Evolutionary conservation across 106 monocot genomes (phyloP), one percentile per base, ranked within the genome.

Genomic region (Narthecium ossifragum): DNA sequence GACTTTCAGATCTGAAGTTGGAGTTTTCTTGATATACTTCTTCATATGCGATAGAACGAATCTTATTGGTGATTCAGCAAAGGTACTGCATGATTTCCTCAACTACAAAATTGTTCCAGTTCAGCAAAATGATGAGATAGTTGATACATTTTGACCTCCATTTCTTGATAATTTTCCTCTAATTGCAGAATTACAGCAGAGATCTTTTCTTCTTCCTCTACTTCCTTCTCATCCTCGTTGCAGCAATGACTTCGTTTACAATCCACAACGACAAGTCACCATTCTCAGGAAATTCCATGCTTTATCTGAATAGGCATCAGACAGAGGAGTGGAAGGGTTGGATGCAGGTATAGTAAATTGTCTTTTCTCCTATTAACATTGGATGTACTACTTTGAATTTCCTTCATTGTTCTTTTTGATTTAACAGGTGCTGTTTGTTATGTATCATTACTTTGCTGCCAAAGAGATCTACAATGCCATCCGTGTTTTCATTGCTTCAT

Each of bases 371-470:
- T n/a, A n/a, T n/a, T n/a, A n/a, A n/a, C n/a, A n/a, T n/a, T n/a
- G n/a, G n/a, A n/a, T n/a, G n/a, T n/a, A n/a, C n/a, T n/a, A n/a
- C n/a, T n/a, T n/a, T n/a, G n/a, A n/a, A n/a, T n/a, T n/a, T n/a
- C n/a, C 11, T 6, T 38, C 1, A 25, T 1, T 31, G 25, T 36
- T 10, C 36, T 10, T 36, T 61, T 22, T 60, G 26, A 22, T 41
- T 26, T 33, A 63, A 5, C 71, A 81, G 80, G 80, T 81, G 15
- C 45, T 81, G 25, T 81, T 81, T 67, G 33, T 81, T 63, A 81
- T 81, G 80, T 81, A 81, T 63, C 80, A 81, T 29, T 81, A 81
- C 53, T 81, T 81, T 59, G 60, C 57, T 24, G 80, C 80, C 0
- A 59, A 63, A 28, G 80, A 81, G 45, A 75, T 75, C 38, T 81